phyloP scores from a whole-genome alignment of 805 yeast genomes.

The Brettanomyces anomalus region DNA sequence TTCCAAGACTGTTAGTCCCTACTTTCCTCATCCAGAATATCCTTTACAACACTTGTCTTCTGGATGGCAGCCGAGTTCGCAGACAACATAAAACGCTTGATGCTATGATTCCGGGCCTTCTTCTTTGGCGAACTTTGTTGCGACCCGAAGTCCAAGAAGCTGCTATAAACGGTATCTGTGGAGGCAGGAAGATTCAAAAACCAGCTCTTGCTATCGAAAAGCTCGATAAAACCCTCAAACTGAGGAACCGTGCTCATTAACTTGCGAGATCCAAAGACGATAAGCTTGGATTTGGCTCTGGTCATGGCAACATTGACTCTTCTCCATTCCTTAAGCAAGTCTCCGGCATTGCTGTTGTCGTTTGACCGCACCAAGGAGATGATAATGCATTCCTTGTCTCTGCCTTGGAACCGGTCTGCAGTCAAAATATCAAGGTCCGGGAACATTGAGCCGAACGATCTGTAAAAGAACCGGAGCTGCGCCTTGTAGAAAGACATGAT shows the following conservation, averaged over 20 bases:
- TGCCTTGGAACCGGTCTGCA: conserved; percentile 93
- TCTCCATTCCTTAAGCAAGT: conserved; percentile 78
- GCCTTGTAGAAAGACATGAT: conserved; percentile 85
- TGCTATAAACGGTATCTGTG: conserved; percentile 30
- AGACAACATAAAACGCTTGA: background rate
- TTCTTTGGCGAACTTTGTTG: conserved; percentile 4
- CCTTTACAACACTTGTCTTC: conserved; percentile 11
- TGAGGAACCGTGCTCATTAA: conserved; percentile 48
- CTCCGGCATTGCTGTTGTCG: conserved; percentile 56
- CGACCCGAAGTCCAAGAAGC: conserved; percentile 8
- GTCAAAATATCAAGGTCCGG: conserved; percentile 68
- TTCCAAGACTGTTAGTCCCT: background rate
- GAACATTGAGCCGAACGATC: conserved; percentile 18
- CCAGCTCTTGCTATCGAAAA: conserved; percentile 56
- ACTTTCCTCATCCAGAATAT: conserved; percentile 12
- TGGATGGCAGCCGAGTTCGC: conserved; percentile 10
- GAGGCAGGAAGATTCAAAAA: conserved; percentile 42
- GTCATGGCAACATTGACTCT: conserved; percentile 93
- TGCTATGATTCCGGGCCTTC: conserved; percentile 1
- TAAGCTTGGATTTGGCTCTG: conserved; percentile 74
- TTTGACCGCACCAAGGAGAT: conserved; percentile 87
- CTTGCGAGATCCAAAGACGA: conserved; percentile 69
- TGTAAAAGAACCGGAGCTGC: conserved; percentile 49
- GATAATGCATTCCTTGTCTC: conserved; percentile 87
- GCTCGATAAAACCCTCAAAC: conserved; percentile 49